Percentiles rank a stretch among this genome's conserved stretches.
Evolutionary conservation across 345 rosid genomes (phyloP).

Genomic region (Pistacia atlantica): DNA sequence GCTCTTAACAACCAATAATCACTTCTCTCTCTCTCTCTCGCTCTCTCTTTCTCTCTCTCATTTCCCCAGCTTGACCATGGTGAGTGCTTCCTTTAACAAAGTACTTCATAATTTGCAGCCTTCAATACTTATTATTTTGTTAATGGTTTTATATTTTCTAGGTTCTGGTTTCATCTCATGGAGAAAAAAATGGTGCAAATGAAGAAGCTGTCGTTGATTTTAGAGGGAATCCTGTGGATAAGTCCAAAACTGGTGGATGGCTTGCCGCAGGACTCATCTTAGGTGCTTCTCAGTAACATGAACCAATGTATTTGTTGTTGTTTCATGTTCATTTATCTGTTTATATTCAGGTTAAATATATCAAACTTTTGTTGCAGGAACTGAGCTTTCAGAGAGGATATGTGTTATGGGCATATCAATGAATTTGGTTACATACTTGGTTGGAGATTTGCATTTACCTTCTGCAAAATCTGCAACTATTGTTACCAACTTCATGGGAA

Average conservation of each 20-base stretch:
- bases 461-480: constrained; percentile 81
- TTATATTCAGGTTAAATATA: neutral
- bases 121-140: neutral
- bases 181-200: constrained; percentile 40
- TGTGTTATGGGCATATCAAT: constrained; percentile 91
- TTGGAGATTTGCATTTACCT: constrained; percentile 72
- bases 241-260: constrained; percentile 89
- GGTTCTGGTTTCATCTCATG: constrained; percentile 51
- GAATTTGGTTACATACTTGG: constrained; percentile 88
- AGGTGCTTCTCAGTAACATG: constrained; percentile 41
- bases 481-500: constrained; percentile 90
- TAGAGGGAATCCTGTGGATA: constrained; percentile 68
- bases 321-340: neutral
- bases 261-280: constrained; percentile 85
- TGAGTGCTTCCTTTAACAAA: neutral
- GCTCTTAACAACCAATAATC: neutral
- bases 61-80: constrained; percentile 2
- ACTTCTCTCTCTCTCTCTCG: neutral
- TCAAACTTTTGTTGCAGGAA: constrained; percentile 45
- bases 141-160: constrained; percentile 17
- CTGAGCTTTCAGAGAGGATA: constrained; percentile 86
- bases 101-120: neutral
- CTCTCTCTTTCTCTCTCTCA: neutral
- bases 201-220: constrained; percentile 49
- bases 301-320: neutral